phyloP scores from a whole-genome alignment of 257 asterid species.

The Solanum bulbocastanum region DNA sequence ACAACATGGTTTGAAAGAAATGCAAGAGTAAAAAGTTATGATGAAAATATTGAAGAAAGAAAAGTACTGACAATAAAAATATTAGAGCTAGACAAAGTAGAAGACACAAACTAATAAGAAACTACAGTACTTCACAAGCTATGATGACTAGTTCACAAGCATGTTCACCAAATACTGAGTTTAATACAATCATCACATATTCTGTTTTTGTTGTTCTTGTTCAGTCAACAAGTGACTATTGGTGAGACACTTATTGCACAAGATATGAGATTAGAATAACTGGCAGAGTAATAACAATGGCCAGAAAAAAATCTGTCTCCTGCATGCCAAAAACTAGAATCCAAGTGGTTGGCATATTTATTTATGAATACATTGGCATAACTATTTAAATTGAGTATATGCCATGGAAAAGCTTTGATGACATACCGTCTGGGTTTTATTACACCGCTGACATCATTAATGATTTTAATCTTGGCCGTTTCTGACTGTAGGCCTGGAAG shows the following conservation, averaged over 20 bases:
- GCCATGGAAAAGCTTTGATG: background rate
- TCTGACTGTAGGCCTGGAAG: conserved; percentile 42
- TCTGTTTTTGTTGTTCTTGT: background rate
- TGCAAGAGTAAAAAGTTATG: background rate
- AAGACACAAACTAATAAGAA: background rate
- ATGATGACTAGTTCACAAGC: background rate
- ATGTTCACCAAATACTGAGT: background rate
- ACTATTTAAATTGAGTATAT: background rate
- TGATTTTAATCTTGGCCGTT: conserved; percentile 32
- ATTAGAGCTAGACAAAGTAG: background rate
- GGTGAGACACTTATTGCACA: background rate
- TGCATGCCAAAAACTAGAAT: background rate
- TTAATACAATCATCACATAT: background rate
- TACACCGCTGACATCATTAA: conserved; percentile 40
- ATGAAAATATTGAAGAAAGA: background rate
- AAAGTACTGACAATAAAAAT: background rate
- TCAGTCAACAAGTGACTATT: background rate
- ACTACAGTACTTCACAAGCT: background rate
- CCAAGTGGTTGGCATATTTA: background rate
- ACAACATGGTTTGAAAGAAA: background rate
- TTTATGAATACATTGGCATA: background rate
- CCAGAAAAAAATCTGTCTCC: background rate
- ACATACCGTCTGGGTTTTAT: conserved; percentile 61
- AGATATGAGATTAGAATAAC: background rate
- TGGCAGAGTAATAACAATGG: background rate